Evolutionary conservation across 2,329 filamentous ascomycete species (phyloP), one percentile per base, ranked within the genome.

Genomic region (Reticulascus tulasneorum): DNA sequence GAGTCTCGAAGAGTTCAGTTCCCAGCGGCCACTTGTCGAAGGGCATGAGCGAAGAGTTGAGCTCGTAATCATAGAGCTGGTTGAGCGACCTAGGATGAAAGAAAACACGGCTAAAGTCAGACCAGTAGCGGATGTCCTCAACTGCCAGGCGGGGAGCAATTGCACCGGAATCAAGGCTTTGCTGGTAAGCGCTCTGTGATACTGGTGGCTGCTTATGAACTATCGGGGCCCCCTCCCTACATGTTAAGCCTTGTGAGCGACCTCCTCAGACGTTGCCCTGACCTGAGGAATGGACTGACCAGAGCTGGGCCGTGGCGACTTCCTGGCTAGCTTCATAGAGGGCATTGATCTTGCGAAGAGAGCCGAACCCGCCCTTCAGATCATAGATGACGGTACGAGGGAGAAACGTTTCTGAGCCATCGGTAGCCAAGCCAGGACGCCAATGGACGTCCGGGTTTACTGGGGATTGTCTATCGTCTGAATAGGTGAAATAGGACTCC

Each of bases 401-500:
- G 29, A 90, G 91, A 56, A 86, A 98, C 0, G 93, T 98, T 48
- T 98, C 93, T 7, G 79, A 73, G 13, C 90, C 89, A 63, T 94
- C 87, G 1, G 80, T 79, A 15, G 84, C 88, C 40, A 94, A 58
- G 4, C 93, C 93, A 0, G 86, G 74, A 12, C 91, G 77, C 65
- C 95, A 98, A 58, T 94, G 88, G 33, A 97, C 71, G 59, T 94
- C 82, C 67, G 94, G 87, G 52, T 94, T 77, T 44, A 94, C 67
- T 1, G 77, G 72, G 7, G 84, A 77, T 49, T 78, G 72, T 55
- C 86, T 69, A 44, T 82, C 70, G 29, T 75, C 67, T 2, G 71
- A 72, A 54, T 96, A 97, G 11, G 90, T 96, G 56, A 97, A 97
- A 63, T 98, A 98, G 1, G 91, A 95, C 71, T 98, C 93, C 85